Evolutionary conservation across 441 rosid species (phyloP), one percentile per base, ranked within the genome.

Genomic region (Adansonia gregorii): DNA sequence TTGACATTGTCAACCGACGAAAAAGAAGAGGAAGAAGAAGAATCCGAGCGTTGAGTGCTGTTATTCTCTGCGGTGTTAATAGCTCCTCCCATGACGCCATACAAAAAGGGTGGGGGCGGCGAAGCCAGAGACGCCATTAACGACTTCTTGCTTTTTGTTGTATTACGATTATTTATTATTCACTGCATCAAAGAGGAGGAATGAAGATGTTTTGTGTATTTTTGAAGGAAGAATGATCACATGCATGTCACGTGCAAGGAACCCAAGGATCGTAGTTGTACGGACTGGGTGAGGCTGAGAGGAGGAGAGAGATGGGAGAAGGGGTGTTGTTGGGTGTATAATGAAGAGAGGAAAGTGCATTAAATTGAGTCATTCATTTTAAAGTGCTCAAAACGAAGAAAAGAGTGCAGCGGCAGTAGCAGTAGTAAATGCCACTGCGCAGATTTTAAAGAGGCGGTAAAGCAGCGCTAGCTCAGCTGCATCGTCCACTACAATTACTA

Each of bases 1-100:
- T 85, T 93, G 0, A 93, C 84, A 65, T 79, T 86, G 3, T 89
- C 85, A 31, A 90, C 80, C 1, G 93, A 83, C 1, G 88, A 67
- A 3, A 82, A 52, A 0, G 84, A 65, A 52, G 71, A 75, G 1
- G 85, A 54, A 0, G 86, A 68, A 20, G 73, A 76, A 35, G 78
- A 49, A 63, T 24, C 74, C 22, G 68, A 78, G 59, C n/a, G 63
- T 27, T 77, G 2, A 76, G 19, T 9, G 46, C 17, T 19, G 15
- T 54, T 17, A 8, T n/a, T 35, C 10, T 72, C 66, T 9, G 27
- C 48, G 60, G 46, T 48, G 60, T 45, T 5, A n/a, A 43, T 8
- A 58, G 22, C 15, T 73, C 77, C 74, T 75, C 74, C 83, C 17
- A 48, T 80, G 58, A 39, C 55, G 72, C 75, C 77, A 8, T 9